phyloP scores from a whole-genome alignment of 148 eudicot genomes.

The Beta vulgaris region DNA sequence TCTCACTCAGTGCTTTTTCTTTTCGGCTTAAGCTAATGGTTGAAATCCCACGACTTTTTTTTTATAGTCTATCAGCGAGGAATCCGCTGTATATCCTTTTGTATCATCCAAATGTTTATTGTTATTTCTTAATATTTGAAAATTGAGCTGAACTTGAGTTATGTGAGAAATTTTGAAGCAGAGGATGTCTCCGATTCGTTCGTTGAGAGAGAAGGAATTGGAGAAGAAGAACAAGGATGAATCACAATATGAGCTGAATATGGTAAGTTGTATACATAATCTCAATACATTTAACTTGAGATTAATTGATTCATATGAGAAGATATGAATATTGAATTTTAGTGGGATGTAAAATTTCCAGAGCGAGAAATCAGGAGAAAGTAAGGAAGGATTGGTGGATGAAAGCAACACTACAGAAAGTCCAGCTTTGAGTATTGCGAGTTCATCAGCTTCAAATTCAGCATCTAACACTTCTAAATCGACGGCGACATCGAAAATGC shows the following conservation, averaged over 20 bases:
- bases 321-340: too few species aligned
- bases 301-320: conserved; percentile 3
- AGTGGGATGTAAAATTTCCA: neutral
- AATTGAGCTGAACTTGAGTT: too few species aligned
- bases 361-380: conserved; percentile 24
- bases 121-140: too few species aligned
- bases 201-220: conserved; percentile 52
- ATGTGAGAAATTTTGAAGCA: too few species aligned
- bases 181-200: conserved; percentile 58
- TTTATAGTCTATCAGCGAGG: too few species aligned
- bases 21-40: too few species aligned
- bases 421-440: conserved; percentile 17
- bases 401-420: conserved; percentile 23
- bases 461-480: conserved; percentile 1
- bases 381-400: conserved; percentile 13
- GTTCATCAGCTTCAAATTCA: conserved; percentile 7
- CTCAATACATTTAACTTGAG: too few species aligned
- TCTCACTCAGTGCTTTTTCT: too few species aligned
- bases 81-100: too few species aligned
- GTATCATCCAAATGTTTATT: too few species aligned
- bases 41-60: too few species aligned
- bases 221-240: conserved; percentile 39
- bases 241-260: conserved; percentile 34
- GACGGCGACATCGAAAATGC: neutral
- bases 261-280: too few species aligned